Base-by-base conservation (phyloP, 1,139 yeast species). In the Yamadazyma sp. region DNA sequence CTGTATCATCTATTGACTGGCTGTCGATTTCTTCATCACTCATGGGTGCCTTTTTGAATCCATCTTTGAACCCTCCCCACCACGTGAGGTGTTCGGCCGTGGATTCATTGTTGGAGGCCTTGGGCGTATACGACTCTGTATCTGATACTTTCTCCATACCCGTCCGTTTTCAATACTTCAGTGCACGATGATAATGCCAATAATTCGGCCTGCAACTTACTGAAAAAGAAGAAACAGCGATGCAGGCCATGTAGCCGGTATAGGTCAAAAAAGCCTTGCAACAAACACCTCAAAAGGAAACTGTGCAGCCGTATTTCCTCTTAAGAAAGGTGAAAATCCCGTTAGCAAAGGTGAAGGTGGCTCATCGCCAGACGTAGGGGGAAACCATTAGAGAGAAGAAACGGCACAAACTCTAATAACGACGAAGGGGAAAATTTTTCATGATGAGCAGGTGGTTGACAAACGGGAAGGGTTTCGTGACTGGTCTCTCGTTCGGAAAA, bases 21-120 rank as follows among this genome's bases (percentile, higher is more conserved):
- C 4, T 11, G n/a, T 27, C 34, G 12, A 40, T 43, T 2, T 53
- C 53, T 9, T 62, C 64, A 36, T 9, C 8, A 3, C 62, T 5
- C n/a, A 37, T 34, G 2, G 39, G 39, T 1, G 47, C 37, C 25
- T 69, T 61, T 37, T 59, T 64, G 53, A 75, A 75, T 0, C 77
- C 66, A 41, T 69, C 60, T 46, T 57, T 58, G 37, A 61, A 55
- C 5, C 34, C 18, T 11, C 38, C 41, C 64, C 64, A 48, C 52
- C 51, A 48, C 5, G 25, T 10, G 6, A 16, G 10, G n/a, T 5
- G 26, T 28, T 12, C 17, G 4, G 4, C 15, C 2, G 18, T 28
- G 5, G 37, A 10, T 5, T 17, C 18, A 14, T 25, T 15, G 22
- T 20, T 20, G 26, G 27, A 5, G 11, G 28, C n/a, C 12, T 34